phyloP scores from a whole-genome alignment of 768 basidiomycete species.

The Ramaria sp. region DNA sequence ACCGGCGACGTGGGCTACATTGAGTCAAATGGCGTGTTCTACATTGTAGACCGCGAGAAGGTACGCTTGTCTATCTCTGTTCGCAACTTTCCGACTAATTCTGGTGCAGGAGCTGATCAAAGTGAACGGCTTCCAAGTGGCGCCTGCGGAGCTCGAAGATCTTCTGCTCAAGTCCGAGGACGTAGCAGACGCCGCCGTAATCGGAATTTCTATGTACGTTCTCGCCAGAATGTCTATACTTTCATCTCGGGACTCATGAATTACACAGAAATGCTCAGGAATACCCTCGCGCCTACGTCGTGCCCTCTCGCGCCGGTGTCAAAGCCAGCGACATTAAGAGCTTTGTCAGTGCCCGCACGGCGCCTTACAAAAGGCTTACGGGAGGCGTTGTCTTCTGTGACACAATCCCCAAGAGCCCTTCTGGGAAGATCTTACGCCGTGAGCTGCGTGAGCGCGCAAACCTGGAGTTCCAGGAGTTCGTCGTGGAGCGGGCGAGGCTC shows the following conservation, averaged over 20 bases:
- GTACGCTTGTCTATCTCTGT: constrained; percentile 23
- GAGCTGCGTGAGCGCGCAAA: constrained; percentile 62
- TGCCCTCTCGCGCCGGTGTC: neutral
- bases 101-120: constrained; percentile 28
- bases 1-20: constrained; percentile 72
- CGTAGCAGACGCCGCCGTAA: constrained; percentile 71
- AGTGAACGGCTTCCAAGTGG: constrained; percentile 40
- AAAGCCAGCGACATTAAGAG: constrained; percentile 11
- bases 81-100: neutral
- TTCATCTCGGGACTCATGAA: neutral
- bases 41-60: constrained; percentile 64
- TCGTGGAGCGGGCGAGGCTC: neutral
- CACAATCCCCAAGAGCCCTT: constrained; percentile 63
- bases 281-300: constrained; percentile 47
- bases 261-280: neutral
- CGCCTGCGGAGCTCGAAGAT: constrained; percentile 79
- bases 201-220: constrained; percentile 51
- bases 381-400: constrained; percentile 46
- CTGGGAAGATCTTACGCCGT: constrained; percentile 80
- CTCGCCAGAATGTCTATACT: neutral
- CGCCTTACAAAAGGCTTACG: constrained; percentile 3
- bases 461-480: constrained; percentile 26
- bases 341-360: neutral
- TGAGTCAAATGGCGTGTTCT: constrained; percentile 62
- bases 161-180: constrained; percentile 65